Evolutionary conservation across 179 eudicot genomes (phyloP).

Genomic region (Corrigiola litoralis): DNA sequence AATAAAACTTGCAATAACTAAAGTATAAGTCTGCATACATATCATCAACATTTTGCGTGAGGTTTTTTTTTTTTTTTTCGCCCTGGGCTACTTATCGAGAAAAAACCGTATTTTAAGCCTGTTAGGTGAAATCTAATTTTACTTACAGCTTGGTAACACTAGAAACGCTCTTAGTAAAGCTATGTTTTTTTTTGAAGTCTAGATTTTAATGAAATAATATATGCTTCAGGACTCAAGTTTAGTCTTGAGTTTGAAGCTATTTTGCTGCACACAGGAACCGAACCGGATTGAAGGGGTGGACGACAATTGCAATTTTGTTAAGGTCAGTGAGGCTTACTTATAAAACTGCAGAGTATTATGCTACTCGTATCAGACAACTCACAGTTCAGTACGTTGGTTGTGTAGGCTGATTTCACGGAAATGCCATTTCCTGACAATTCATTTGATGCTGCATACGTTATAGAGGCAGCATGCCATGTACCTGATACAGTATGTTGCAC

Average conservation of each 20-base stretch:
- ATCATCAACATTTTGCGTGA: too few relatives aligned
- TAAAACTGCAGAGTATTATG: neutral
- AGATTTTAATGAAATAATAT: neutral
- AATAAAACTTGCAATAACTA: neutral
- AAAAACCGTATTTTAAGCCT: too few relatives aligned
- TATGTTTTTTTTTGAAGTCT: neutral
- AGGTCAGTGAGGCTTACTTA: slow-evolving; percentile 34
- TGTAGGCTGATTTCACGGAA: slow-evolving; percentile 96
- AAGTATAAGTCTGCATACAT: too few relatives aligned
- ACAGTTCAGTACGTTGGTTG: neutral
- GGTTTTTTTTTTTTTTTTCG: too few relatives aligned
- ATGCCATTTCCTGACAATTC: slow-evolving; percentile 73
- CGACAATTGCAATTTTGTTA: slow-evolving; percentile 72
- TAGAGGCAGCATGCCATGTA: slow-evolving; percentile 96
- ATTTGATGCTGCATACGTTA: slow-evolving; percentile 86
- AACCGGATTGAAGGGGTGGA: slow-evolving; percentile 71
- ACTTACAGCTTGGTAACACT: too few relatives aligned
- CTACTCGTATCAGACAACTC: neutral
- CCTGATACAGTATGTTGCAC: slow-evolving; percentile 71
- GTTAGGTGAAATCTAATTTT: too few relatives aligned
- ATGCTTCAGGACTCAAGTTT: neutral
- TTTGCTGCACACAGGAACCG: slow-evolving; percentile 45
- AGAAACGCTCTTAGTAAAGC: too few relatives aligned
- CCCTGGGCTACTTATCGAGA: too few relatives aligned
- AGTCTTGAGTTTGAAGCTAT: slow-evolving; percentile 1